Percentiles rank a stretch among this genome's conserved stretches.
Evolutionary conservation across 1,284 basidiomycete species (phyloP).

Genomic region (Trametes polyzona): DNA sequence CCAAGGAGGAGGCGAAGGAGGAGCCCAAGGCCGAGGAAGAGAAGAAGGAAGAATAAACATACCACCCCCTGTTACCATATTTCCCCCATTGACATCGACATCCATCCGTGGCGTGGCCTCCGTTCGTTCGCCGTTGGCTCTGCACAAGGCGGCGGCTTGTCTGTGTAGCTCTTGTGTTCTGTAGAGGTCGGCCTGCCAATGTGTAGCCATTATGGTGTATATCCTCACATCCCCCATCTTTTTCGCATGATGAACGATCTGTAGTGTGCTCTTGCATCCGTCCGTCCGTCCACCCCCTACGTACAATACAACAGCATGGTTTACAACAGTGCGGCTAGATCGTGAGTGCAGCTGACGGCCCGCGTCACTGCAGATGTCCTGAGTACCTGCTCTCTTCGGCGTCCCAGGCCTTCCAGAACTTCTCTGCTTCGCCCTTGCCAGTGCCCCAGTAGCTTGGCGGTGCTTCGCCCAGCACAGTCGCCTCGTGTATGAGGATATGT

Average conservation of each 20-base stretch:
- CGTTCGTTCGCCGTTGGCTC: slow-evolving; percentile 5
- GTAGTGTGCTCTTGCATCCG: slow-evolving; percentile 21
- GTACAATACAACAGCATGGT: slow-evolving; percentile 23
- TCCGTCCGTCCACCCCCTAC: slow-evolving; percentile 11
- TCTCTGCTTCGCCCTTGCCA: slow-evolving; percentile 52
- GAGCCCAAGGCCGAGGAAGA: slow-evolving; percentile 32
- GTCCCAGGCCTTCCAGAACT: slow-evolving; percentile 57
- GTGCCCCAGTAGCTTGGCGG: slow-evolving; percentile 61
- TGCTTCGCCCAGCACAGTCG: slow-evolving; percentile 52
- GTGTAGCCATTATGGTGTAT: slow-evolving; percentile 26
- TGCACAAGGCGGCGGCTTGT: slow-evolving; percentile 5
- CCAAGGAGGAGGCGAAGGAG: slow-evolving; percentile 27
- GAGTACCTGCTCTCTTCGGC: slow-evolving; percentile 48
- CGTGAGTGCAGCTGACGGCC: neutral
- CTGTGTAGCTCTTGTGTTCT: slow-evolving; percentile 18
- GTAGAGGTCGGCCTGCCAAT: slow-evolving; percentile 17
- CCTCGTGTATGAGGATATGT: slow-evolving; percentile 64
- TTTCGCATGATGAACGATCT: slow-evolving; percentile 11
- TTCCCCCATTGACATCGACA: slow-evolving; percentile 13
- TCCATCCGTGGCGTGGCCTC: slow-evolving; percentile 20
- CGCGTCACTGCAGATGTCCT: slow-evolving; percentile 16
- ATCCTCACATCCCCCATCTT: slow-evolving; percentile 5
- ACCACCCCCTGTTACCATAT: slow-evolving; percentile 18
- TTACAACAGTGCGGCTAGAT: slow-evolving; percentile 13
- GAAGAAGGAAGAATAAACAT: slow-evolving; percentile 36